These are phyloP conservation scores for Cystoderma amianthinum DNA, from an alignment of 768 basidiomycete genomes.

Conservation along the genomic window DNA sequence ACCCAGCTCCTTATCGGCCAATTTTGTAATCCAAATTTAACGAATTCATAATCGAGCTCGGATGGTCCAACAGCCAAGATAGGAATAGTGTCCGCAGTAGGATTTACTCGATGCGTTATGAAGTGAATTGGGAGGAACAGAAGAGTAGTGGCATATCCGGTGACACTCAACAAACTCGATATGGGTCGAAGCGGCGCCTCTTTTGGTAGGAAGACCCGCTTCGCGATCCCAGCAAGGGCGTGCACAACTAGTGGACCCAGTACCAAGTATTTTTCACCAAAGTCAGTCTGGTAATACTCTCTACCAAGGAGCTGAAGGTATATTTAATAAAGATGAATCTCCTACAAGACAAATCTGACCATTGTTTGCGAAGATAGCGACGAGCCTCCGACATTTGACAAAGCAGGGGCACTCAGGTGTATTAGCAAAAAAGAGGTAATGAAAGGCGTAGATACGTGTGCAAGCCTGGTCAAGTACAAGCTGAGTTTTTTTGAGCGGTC, in stretches of 20 bases:
- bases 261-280: constrained; percentile 64
- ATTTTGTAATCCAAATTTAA: constrained; percentile 57
- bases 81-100: constrained; percentile 34
- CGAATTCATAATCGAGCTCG: constrained; percentile 80
- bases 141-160: constrained; percentile 55
- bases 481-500: not conserved
- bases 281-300: constrained; percentile 77
- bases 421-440: constrained; percentile 70
- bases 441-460: constrained; percentile 71
- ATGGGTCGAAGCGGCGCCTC: constrained; percentile 21
- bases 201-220: constrained; percentile 44
- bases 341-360: constrained; percentile 31
- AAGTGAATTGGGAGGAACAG: constrained; percentile 66
- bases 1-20: constrained; percentile 61
- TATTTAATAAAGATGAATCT: not conserved
- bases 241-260: constrained; percentile 64
- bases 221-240: constrained; percentile 46
- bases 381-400: constrained; percentile 69
- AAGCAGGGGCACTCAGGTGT: constrained; percentile 71
- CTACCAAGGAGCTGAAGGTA: constrained; percentile 61
- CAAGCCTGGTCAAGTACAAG: constrained; percentile 6
- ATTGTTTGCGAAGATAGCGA: constrained; percentile 63
- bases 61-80: constrained; percentile 60
- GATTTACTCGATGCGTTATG: constrained; percentile 57
- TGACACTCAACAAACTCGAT: constrained; percentile 43